Conservation (phyloP, 2,329 filamentous ascomycete genomes). For the Macrophomina tecta region DNA sequence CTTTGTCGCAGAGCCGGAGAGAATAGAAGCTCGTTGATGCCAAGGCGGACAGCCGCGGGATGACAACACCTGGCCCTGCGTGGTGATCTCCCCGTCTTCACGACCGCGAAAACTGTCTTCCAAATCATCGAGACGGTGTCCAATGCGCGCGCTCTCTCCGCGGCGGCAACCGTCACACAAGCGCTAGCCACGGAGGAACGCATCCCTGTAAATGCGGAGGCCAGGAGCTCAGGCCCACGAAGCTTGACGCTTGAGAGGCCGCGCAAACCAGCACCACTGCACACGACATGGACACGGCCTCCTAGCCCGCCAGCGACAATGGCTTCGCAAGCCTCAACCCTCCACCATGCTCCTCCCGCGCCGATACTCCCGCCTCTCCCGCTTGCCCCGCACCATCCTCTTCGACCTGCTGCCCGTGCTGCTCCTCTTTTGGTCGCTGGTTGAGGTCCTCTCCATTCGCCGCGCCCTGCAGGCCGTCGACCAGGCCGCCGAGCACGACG, state of each 20-base stretch:
- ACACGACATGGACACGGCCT: constrained; percentile 7
- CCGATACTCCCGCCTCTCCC: constrained; percentile 25
- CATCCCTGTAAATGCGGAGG: constrained; percentile 4
- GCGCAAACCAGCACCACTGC: constrained; percentile 18
- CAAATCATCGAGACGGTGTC: neutral
- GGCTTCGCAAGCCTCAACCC: neutral
- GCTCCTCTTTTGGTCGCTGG: constrained; percentile 20
- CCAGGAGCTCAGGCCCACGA: constrained; percentile 11
- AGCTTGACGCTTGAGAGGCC: constrained; percentile 12
- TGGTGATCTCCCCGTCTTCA: neutral
- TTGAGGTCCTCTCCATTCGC: constrained; percentile 20
- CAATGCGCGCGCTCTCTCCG: neutral
- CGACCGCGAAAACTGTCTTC: neutral
- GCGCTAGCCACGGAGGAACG: neutral
- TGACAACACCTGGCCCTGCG: neutral
- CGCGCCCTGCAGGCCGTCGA: constrained; percentile 20
- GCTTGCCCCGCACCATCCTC: constrained; percentile 21
- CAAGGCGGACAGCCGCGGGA: constrained; percentile 1
- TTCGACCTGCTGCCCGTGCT: constrained; percentile 26
- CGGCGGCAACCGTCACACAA: neutral
- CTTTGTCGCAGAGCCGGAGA: neutral
- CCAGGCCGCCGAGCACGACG: neutral
- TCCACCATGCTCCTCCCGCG: constrained; percentile 22
- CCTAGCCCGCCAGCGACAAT: constrained; percentile 13
- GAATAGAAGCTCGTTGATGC: neutral